Percentiles rank a stretch among this genome's conserved stretches.
These are phyloP conservation scores for Massariosphaeria phaeospora DNA, from an alignment of 495 filamentous ascomycete species.

Conservation along the genomic window DNA sequence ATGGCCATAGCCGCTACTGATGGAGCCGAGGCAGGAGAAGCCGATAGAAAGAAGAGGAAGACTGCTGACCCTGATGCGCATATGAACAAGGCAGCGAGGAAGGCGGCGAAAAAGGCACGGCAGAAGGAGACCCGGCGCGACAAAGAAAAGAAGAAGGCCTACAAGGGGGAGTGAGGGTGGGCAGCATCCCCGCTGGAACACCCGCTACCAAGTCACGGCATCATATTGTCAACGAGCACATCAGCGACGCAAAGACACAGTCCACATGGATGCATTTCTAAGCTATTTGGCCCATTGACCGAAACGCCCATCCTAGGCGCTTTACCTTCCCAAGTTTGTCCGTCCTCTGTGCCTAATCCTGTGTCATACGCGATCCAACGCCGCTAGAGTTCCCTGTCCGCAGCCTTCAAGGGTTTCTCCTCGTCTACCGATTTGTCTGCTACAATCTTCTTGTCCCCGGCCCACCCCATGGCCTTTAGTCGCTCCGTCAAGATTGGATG, in stretches of 20 bases:
- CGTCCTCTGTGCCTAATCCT: not conserved
- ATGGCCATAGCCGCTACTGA: constrained; percentile 3
- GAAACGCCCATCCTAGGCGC: not conserved
- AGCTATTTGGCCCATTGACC: too few relatives aligned
- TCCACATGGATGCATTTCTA: too few relatives aligned
- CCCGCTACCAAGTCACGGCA: too few relatives aligned
- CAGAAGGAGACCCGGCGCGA: constrained; percentile 45
- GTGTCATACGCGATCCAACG: not conserved
- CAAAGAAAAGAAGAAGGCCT: constrained; percentile 41
- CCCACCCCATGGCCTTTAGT: constrained; percentile 84
- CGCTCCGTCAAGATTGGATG: constrained; percentile 94
- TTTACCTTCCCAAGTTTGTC: not conserved
- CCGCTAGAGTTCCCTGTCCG: constrained; percentile 54
- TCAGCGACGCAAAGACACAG: too few relatives aligned
- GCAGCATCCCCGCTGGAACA: too few relatives aligned
- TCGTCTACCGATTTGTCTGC: constrained; percentile 34
- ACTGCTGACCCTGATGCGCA: constrained; percentile 28
- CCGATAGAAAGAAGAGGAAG: constrained; percentile 31
- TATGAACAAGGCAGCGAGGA: constrained; percentile 40
- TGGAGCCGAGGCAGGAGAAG: constrained; percentile 1
- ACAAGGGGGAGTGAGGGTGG: constrained; percentile 32
- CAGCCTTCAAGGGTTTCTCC: constrained; percentile 50
- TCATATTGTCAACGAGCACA: too few relatives aligned
- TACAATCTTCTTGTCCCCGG: constrained; percentile 53
- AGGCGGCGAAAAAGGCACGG: constrained; percentile 43